Percentiles rank a stretch among this genome's conserved stretches.
Conservation (phyloP, 2,329 filamentous ascomycete species). For the Diaporthe helianthi region DNA sequence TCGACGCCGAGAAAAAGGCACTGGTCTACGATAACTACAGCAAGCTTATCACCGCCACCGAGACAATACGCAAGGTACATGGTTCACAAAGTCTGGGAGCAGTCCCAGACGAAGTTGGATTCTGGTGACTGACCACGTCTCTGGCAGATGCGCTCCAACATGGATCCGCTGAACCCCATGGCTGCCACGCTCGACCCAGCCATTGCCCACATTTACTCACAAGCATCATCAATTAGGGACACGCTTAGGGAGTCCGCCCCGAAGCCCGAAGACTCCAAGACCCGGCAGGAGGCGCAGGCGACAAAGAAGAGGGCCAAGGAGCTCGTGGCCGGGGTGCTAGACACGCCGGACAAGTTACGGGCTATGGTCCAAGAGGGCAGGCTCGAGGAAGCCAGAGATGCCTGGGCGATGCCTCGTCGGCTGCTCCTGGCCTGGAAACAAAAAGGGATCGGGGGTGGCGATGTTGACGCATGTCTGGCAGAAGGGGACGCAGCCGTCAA, state of each 20-base stretch:
- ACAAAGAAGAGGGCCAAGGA: conserved; percentile 54
- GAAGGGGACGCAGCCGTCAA: conserved; percentile 61
- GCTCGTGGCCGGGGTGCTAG: conserved; percentile 68
- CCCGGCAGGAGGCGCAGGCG: conserved; percentile 45
- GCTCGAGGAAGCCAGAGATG: conserved; percentile 63
- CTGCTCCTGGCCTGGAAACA: conserved; percentile 62
- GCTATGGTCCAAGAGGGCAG: conserved; percentile 65
- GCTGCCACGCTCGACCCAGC: conserved; percentile 76
- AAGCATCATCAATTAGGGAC: conserved; percentile 62
- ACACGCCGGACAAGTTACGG: conserved; percentile 65
- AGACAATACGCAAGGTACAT: conserved; percentile 82
- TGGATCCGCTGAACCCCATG: conserved; percentile 80
- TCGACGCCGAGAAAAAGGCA: conserved; percentile 96
- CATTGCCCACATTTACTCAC: conserved; percentile 75
- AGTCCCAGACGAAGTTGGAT: neutral
- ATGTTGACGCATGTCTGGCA: conserved; percentile 60
- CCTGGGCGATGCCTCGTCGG: conserved; percentile 62
- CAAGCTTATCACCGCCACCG: conserved; percentile 94
- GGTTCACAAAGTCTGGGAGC: neutral
- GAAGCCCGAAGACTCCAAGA: conserved; percentile 51
- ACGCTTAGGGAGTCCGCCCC: conserved; percentile 56
- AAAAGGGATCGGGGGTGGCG: conserved; percentile 59
- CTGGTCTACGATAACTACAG: conserved; percentile 98
- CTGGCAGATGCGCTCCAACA: conserved; percentile 74
- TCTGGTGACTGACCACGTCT: conserved; percentile 1